Evolutionary conservation across 306 rosid genomes (phyloP), one percentile per base, ranked within the genome.

Genomic region (Castanea sativa): DNA sequence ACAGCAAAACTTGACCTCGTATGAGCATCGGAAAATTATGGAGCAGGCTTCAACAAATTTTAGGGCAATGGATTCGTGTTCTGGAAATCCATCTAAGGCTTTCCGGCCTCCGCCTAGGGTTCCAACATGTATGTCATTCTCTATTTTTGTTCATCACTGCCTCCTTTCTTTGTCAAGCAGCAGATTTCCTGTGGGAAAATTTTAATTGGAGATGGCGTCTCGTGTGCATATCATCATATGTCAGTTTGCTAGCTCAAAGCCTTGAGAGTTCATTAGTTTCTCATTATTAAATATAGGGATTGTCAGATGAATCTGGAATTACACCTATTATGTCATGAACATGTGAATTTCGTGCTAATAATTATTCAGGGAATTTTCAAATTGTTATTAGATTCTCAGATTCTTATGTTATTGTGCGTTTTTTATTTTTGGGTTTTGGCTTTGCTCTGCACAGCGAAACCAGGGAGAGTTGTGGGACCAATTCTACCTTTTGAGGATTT

Each of bases 71-170:
- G 92, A 90, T 71, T 29, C 88, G 33, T 80, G 71, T 76, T 84
- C 86, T 61, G 86, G 88, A 76, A 87, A 85, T 80, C 89, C 87
- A 75, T 79, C 90, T 69, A 92, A 88, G 84, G 79, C 80, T 81
- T 89, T 84, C 15, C 85, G 91, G 51, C 97, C 97, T 70, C 99
- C 95, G 1, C 99, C 97, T 25, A 90, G 88, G 84, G 90, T 88
- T 29, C 99, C 99, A 43, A 71, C 87, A 87, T 97, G 99, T 92
- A 89, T 58, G 69, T 18, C n/a, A 83, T 71, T 19, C 43, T 67
- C 78, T 35, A 14, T 21, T 82, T 43, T 12, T 56, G 35, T 27
- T 63, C 20, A 23, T 57, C 77, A 76, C 45, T 12, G 56, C 77
- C 16, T 68, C 21, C 53, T 43, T 16, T 23, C n/a, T 32, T 59